Percentiles rank a stretch among this genome's conserved stretches.
phyloP scores from a whole-genome alignment of 2,329 filamentous ascomycete species.

The Colletotrichum limetticola region DNA sequence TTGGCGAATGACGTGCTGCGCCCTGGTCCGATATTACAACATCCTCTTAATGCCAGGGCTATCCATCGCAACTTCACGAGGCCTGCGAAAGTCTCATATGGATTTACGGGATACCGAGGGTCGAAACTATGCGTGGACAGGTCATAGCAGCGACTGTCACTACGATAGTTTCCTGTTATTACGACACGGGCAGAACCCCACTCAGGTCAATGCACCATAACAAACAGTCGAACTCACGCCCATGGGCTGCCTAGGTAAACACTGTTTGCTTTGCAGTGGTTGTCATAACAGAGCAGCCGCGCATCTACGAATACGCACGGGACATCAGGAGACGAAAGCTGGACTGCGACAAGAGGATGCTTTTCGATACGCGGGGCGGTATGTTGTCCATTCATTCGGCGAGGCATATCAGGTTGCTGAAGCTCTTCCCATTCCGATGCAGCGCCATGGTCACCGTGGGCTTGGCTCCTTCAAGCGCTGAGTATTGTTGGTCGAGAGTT shows the following conservation, averaged over 20 bases:
- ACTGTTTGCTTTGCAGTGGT: constrained; percentile 17
- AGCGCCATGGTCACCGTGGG: too few species aligned
- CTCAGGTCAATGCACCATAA: constrained; percentile 26
- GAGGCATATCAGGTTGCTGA: background rate
- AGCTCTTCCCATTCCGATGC: too few species aligned
- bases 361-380: background rate
- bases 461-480: too few species aligned
- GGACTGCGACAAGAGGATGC: too few species aligned
- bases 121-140: background rate
- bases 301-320: background rate
- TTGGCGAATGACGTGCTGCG: constrained; percentile 7
- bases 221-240: constrained; percentile 9
- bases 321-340: background rate
- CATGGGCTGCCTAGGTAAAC: background rate
- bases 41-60: background rate
- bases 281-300: constrained; percentile 10
- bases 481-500: too few species aligned
- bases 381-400: too few species aligned
- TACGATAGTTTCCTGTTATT: background rate
- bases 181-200: background rate
- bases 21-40: background rate
- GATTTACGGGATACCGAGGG: too few species aligned
- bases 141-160: constrained; percentile 1
- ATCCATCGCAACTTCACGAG: background rate
- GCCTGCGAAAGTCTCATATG: background rate